These are phyloP conservation scores for Marsdenia floribunda DNA, from an alignment of 257 asterid species.

Conservation along the genomic window DNA sequence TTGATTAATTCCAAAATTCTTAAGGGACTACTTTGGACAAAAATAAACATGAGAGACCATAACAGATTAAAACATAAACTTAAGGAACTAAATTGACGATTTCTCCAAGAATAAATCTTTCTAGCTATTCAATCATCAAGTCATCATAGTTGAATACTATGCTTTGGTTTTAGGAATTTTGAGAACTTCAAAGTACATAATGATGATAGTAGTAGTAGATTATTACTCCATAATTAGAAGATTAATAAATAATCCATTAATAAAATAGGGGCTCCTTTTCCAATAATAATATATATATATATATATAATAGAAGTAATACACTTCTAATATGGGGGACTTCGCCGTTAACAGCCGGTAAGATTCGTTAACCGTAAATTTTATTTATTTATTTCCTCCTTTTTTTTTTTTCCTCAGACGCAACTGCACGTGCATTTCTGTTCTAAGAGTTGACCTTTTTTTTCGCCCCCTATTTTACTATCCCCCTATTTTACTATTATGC, in stretches of 20 bases:
- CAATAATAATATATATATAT: no score
- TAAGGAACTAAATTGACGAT: no score
- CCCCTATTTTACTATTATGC: no score
- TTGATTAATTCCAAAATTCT: no score
- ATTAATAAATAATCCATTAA: neutral
- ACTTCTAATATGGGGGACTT: neutral
- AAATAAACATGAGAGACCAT: no score
- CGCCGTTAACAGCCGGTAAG: neutral
- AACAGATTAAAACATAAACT: no score
- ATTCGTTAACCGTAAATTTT: neutral
- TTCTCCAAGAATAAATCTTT: no score
- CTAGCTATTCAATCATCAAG: no score
- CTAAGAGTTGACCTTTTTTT: slow-evolving; percentile 1
- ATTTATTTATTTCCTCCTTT: no score
- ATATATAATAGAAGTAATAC: no score
- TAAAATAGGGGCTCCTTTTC: neutral
- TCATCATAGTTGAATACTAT: neutral
- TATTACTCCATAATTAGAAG: neutral
- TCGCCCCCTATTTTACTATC: no score
- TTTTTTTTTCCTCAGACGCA: neutral
- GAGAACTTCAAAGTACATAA: neutral
- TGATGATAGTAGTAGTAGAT: neutral
- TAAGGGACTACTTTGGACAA: no score
- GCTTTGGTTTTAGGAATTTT: neutral
- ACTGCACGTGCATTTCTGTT: slow-evolving; percentile 14